A percentile compares a stretch with the other conserved stretches of the same genome.
phyloP scores from a whole-genome alignment of 1,284 basidiomycete genomes.

The Trametes sp. region DNA sequence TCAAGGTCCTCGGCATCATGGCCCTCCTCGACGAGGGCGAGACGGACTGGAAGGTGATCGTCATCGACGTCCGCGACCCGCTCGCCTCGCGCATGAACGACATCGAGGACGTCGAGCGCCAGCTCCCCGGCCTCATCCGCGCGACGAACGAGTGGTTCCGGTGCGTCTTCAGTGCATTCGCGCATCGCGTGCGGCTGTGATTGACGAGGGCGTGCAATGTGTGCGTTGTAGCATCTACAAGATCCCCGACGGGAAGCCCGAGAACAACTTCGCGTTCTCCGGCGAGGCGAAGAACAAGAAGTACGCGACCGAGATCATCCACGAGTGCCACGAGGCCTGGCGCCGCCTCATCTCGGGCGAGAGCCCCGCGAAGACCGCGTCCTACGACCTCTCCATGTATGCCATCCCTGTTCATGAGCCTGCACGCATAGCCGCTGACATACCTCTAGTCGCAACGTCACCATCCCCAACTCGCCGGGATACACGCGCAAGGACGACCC shows the following conservation, averaged over 20 bases:
- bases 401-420: conserved; percentile 39
- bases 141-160: conserved; percentile 98
- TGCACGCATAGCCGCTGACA: conserved; percentile 40
- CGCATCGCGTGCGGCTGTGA: neutral
- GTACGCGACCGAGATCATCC: conserved; percentile 98
- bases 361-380: conserved; percentile 70
- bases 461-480: conserved; percentile 79
- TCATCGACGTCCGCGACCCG: conserved; percentile 97
- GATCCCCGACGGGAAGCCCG: conserved; percentile 97
- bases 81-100: conserved; percentile 97
- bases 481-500: conserved; percentile 71
- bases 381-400: conserved; percentile 84
- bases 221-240: conserved; percentile 86
- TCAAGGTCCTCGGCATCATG: conserved; percentile 99
- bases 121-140: conserved; percentile 95
- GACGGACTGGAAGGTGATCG: conserved; percentile 99
- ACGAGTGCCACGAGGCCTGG: conserved; percentile 99
- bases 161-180: conserved; percentile 40
- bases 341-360: conserved; percentile 92
- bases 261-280: conserved; percentile 99
- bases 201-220: conserved; percentile 20
- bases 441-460: conserved; percentile 68
- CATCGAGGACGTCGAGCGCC: conserved; percentile 99
- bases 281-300: conserved; percentile 99
- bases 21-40: conserved; percentile 98